Evolutionary conservation across 148 eudicot genomes (phyloP).

Genomic region (Heliosperma pusillum): DNA sequence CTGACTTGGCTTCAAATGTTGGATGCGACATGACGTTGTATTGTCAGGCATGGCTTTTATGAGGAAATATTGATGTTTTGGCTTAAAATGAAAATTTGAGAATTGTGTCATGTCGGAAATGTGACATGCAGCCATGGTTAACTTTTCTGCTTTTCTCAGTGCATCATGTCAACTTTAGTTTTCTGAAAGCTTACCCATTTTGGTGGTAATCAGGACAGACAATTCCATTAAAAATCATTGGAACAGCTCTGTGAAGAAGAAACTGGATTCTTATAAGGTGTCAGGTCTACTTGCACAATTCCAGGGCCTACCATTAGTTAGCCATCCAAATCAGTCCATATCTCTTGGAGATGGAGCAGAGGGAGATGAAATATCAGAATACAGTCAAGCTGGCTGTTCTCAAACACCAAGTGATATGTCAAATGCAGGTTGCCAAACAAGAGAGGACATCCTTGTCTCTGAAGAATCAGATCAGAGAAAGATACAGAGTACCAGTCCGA

Average conservation of each 20-base stretch:
- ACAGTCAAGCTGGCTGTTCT: constrained; percentile 71
- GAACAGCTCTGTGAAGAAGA: constrained; percentile 98
- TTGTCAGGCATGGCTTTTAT: not conserved
- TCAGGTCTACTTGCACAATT: constrained; percentile 83
- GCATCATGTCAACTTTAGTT: constrained; percentile 5
- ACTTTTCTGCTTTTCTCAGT: not conserved
- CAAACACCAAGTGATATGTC: constrained; percentile 50
- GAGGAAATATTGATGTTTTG: not conserved
- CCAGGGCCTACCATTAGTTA: constrained; percentile 54
- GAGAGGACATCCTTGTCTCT: constrained; percentile 38
- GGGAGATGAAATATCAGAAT: constrained; percentile 64
- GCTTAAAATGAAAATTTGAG: not conserved
- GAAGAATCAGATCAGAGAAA: constrained; percentile 47
- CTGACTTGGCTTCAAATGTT: not conserved
- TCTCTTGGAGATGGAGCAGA: constrained; percentile 51
- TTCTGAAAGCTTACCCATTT: constrained; percentile 12
- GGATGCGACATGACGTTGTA: not conserved
- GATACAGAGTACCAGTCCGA: constrained; percentile 37
- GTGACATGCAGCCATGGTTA: not conserved
- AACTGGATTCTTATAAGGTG: constrained; percentile 71
- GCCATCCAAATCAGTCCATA: constrained; percentile 44
- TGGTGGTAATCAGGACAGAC: constrained; percentile 69
- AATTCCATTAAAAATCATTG: constrained; percentile 97
- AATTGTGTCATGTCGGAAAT: not conserved
- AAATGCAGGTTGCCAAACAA: constrained; percentile 31